Evolutionary conservation across 2,329 filamentous ascomycete species (phyloP), one percentile per base, ranked within the genome.

Genomic region (Xylariaceae sp.): DNA sequence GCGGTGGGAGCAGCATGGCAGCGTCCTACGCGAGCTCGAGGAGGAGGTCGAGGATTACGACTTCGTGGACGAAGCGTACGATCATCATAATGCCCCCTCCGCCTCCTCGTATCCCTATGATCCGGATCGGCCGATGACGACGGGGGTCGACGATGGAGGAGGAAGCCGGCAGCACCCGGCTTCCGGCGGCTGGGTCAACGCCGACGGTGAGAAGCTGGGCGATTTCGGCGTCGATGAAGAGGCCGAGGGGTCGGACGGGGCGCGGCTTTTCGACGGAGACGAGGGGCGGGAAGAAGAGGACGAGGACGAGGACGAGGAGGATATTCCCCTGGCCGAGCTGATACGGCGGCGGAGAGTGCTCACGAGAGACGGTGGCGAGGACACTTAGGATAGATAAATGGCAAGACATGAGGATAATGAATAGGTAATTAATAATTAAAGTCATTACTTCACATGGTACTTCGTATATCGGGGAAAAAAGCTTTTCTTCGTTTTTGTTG

Each of bases 141-240:
- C 23, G 23, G 23, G 9, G 9, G 23, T 4, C 4, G 23, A 26
- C 4, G 23, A 9, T 4, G 23, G 9, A 26, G 23, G 23, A 9
- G 23, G 23, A n/a, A n/a, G n/a, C n/a, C n/a, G n/a, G n/a, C n/a
- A n/a, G n/a, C n/a, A n/a, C n/a, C n/a, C n/a, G n/a, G n/a, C n/a
- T n/a, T n/a, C n/a, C n/a, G n/a, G n/a, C 42, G 81, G 77, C 4
- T 95, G 90, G 90, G 84, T 80, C 0, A 93, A 93, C 63, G 80
- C 84, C 0, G 89, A 93, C 50, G 90, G 90, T 1, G 89, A 93
- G 67, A 78, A 85, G 32, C 73, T 95, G 48, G 79, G 82, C 42
- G 90, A 95, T 66, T 95, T 87, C 67, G 90, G 90, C 1, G 89
- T 95, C 0, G 90, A 93, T 64, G 89, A 91, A 66, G 88, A 90